Evolutionary conservation across 2,329 filamentous ascomycete species (phyloP).

Genomic region (Stachybotrys echinatus): DNA sequence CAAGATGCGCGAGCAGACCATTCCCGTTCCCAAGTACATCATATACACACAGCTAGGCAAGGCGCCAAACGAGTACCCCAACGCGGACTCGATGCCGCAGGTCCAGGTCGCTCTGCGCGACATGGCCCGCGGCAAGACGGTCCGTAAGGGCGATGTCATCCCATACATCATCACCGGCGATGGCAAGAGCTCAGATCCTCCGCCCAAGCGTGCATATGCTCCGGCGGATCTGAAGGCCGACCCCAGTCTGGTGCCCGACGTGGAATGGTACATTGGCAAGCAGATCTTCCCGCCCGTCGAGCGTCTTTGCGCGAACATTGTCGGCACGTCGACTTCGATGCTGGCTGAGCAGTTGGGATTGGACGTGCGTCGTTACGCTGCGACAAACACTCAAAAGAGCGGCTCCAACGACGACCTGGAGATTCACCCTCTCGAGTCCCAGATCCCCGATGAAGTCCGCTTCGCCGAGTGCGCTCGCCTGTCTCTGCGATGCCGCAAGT

Average conservation of each 20-base stretch:
- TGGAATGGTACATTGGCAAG: slow-evolving; percentile 98
- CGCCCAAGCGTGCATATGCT: slow-evolving; percentile 85
- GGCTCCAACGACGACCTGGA: slow-evolving; percentile 57
- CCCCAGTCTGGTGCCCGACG: slow-evolving; percentile 72
- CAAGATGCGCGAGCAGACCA: slow-evolving; percentile 76
- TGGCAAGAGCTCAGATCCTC: slow-evolving; percentile 57
- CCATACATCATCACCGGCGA: slow-evolving; percentile 88
- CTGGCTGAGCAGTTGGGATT: slow-evolving; percentile 92
- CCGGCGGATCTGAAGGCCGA: slow-evolving; percentile 77
- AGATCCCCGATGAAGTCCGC: slow-evolving; percentile 85
- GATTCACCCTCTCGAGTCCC: slow-evolving; percentile 87
- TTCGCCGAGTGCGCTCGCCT: slow-evolving; percentile 79
- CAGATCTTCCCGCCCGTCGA: slow-evolving; percentile 98
- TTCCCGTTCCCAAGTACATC: slow-evolving; percentile 84
- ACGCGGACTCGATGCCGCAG: slow-evolving; percentile 91
- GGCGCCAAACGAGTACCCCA: slow-evolving; percentile 86
- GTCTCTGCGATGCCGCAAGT: slow-evolving; percentile 73
- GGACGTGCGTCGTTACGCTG: slow-evolving; percentile 78
- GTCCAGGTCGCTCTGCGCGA: slow-evolving; percentile 92
- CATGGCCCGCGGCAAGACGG: slow-evolving; percentile 75
- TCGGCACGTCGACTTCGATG: slow-evolving; percentile 82
- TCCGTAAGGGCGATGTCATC: slow-evolving; percentile 94
- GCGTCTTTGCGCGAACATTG: slow-evolving; percentile 92
- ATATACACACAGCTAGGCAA: slow-evolving; percentile 98
- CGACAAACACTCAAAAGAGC: slow-evolving; percentile 37